Percentiles rank a stretch among this genome's conserved stretches.
Conservation (phyloP, 2,329 filamentous ascomycete genomes). For the Diplodia scrobiculata region DNA sequence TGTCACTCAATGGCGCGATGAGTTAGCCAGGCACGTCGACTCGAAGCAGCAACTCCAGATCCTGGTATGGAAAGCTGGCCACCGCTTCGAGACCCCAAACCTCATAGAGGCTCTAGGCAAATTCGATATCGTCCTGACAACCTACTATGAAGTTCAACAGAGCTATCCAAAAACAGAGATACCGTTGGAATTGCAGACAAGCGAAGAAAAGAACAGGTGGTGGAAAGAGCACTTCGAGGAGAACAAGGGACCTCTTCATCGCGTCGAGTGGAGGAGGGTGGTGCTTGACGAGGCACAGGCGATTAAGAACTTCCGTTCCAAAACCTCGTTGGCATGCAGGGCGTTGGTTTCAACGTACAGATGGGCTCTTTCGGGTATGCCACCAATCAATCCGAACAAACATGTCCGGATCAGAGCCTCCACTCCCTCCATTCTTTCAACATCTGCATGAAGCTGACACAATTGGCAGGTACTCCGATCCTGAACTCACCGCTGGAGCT, state of each 20-base stretch:
- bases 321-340: conserved; percentile 52
- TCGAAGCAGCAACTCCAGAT: conserved; percentile 27
- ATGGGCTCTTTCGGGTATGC: conserved; percentile 48
- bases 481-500: conserved; percentile 39
- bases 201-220: conserved; percentile 46
- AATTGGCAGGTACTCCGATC: conserved; percentile 10
- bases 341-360: conserved; percentile 44
- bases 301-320: conserved; percentile 55
- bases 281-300: conserved; percentile 61
- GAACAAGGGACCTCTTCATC: conserved; percentile 39
- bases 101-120: conserved; percentile 30
- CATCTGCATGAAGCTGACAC: background rate
- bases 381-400: conserved; percentile 42
- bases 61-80: conserved; percentile 38
- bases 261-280: conserved; percentile 50
- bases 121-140: conserved; percentile 47
- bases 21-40: conserved; percentile 40
- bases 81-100: conserved; percentile 35
- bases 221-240: conserved; percentile 40
- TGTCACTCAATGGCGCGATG: conserved; percentile 46
- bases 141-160: conserved; percentile 47
- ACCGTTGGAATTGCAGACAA: conserved; percentile 43
- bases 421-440: conserved; percentile 36
- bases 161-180: conserved; percentile 49
- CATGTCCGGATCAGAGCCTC: background rate